Conservation (phyloP, 345 rosid species). For the Ceriops zippeliana region DNA sequence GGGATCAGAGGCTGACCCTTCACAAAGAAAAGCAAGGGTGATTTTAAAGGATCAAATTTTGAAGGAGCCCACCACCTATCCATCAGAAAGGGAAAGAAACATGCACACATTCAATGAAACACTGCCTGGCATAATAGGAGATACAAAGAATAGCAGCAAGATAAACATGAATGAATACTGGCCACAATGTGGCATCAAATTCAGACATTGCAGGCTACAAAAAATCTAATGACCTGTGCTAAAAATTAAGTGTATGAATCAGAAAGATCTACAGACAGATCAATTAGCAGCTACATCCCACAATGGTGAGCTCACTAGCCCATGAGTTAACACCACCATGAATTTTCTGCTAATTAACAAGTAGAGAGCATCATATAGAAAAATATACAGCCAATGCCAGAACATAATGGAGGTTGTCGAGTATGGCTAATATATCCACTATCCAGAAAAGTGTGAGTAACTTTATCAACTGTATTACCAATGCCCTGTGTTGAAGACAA, state of each 20-base stretch:
- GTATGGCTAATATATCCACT: not conserved
- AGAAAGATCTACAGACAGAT: not conserved
- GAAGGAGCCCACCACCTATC: conserved; percentile 97
- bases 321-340: not conserved
- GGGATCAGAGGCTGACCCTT: conserved; percentile 63
- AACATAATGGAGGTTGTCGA: not conserved
- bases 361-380: conserved; percentile 1
- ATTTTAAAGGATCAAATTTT: conserved; percentile 76
- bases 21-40: conserved; percentile 93
- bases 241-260: not conserved
- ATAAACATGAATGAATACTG: not conserved
- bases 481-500: conserved; percentile 83
- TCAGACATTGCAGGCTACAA: not conserved
- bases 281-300: not conserved
- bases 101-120: conserved; percentile 9
- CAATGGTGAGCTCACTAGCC: not conserved
- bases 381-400: not conserved
- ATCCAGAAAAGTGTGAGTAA: not conserved
- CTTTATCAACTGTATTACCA: conserved; percentile 42
- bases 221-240: not conserved
- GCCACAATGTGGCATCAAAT: not conserved
- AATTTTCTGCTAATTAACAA: no score
- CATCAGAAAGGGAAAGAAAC: conserved; percentile 15
- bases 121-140: not conserved
- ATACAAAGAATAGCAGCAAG: not conserved